Base-by-base conservation (phyloP, 192 early-diverging fungal species). In the Blastocladiella britannica region DNA sequence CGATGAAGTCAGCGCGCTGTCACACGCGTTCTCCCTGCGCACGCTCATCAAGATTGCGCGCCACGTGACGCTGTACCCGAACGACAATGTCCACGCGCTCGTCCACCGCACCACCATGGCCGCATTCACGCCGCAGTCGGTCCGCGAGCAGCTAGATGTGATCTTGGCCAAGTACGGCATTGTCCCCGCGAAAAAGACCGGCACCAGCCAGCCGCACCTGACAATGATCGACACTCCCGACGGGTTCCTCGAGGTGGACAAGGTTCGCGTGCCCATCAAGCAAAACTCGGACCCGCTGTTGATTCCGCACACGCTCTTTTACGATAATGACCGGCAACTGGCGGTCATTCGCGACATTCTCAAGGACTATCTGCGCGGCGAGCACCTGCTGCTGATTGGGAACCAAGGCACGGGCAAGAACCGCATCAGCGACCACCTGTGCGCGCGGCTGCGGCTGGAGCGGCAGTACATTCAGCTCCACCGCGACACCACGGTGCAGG, bases 381-480 rank as follows among this genome's bases (percentile, higher is more conserved):
- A 88, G 52, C 84, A 88, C 59, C 67, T 88, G 37, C 64, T 88
- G 1, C 65, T 88, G 25, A 85, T 88, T 65, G 86, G 86, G 56
- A 88, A 88, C 58, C 86, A 88, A 58, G 86, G 85, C 55, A 73
- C 75, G 4, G 78, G 78, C 43, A 80, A 80, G 52, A 80, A 80
- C 60, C 77, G 77, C 58, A 56, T 81, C 52, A 71, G 72, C 0
- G 79, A 81, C 60, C 81, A 84, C 56, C 80, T 88, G 55, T 71
- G 86, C 47, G 79, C 85, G 56, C 71, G 84, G 1, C 65, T 88
- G 29, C 65, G 66, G 23, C 66, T 81, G 5, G 84, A 83, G 29
- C 67, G 85, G 12, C 82, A 87, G 59, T 87, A 87, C 59, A 82
- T 87, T 26, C 85, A 87, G 60, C 65, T 85, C 5, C 83, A 87